phyloP scores from a whole-genome alignment of 2,329 filamentous ascomycete genomes.

The Zymoseptoria brevis region DNA sequence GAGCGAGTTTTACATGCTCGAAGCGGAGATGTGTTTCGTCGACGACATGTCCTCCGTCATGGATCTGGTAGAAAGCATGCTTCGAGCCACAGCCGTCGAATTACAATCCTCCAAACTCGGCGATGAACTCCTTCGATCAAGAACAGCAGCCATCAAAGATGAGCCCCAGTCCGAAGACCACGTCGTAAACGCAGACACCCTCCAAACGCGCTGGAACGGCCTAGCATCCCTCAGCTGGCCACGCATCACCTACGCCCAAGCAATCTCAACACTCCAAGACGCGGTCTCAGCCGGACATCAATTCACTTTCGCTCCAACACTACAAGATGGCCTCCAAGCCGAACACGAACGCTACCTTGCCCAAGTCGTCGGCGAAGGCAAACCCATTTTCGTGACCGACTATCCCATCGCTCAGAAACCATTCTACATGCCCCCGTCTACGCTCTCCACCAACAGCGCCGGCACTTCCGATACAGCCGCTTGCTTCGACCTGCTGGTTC shows the following conservation, averaged over 20 bases:
- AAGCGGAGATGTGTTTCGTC: conserved; percentile 79
- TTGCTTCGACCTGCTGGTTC: conserved; percentile 84
- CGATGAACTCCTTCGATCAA: conserved; percentile 43
- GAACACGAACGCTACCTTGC: conserved; percentile 92
- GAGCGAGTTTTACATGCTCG: conserved; percentile 98
- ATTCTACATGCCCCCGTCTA: conserved; percentile 72
- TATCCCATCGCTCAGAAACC: conserved; percentile 87
- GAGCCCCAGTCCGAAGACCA: conserved; percentile 17
- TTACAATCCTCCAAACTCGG: conserved; percentile 45
- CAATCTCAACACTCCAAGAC: conserved; percentile 59
- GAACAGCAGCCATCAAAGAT: conserved; percentile 26
- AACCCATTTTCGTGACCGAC: conserved; percentile 82
- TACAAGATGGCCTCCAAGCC: conserved; percentile 69
- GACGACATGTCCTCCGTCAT: conserved; percentile 64
- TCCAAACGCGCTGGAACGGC: conserved; percentile 65
- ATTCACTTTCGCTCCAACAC: conserved; percentile 63
- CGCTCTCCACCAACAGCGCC: conserved; percentile 8
- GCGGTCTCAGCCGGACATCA: conserved; percentile 35
- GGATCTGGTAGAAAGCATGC: conserved; percentile 69
- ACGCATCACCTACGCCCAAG: conserved; percentile 73
- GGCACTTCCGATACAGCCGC: conserved; percentile 55
- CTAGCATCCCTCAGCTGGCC: conserved; percentile 68
- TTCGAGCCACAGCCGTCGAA: conserved; percentile 50
- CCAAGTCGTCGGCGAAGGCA: conserved; percentile 51
- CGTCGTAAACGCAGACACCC: conserved; percentile 40